phyloP scores from a whole-genome alignment of 1,139 yeast genomes.

The Hemisphaericaspora lyxosophila region DNA sequence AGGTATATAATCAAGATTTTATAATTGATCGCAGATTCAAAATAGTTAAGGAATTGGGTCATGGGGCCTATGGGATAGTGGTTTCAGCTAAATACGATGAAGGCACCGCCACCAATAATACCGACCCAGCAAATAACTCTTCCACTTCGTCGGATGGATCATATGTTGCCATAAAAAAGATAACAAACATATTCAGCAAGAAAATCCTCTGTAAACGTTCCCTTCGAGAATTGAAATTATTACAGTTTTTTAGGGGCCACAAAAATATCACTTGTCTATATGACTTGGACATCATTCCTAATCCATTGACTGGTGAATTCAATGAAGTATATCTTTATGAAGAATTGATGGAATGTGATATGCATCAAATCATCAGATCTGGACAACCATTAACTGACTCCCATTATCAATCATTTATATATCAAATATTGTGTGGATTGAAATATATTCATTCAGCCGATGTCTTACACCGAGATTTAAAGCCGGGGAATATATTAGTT shows the following conservation, averaged over 20 bases:
- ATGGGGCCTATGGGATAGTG: slow-evolving; percentile 96
- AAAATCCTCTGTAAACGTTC: slow-evolving; percentile 88
- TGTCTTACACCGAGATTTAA: slow-evolving; percentile 89
- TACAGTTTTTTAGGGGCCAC: slow-evolving; percentile 90
- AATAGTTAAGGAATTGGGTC: slow-evolving; percentile 87
- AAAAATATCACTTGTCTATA: slow-evolving; percentile 91
- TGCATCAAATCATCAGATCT: slow-evolving; percentile 93
- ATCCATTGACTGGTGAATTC: slow-evolving; percentile 66
- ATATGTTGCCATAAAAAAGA: slow-evolving; percentile 87
- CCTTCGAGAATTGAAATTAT: slow-evolving; percentile 78
- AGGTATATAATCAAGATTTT: slow-evolving; percentile 87
- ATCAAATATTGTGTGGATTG: slow-evolving; percentile 89
- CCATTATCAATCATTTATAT: slow-evolving; percentile 89
- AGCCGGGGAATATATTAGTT: slow-evolving; percentile 89
- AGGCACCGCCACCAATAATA: slow-evolving; percentile 32
- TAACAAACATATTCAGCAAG: slow-evolving; percentile 87
- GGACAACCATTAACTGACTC: slow-evolving; percentile 94
- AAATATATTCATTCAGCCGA: slow-evolving; percentile 91
- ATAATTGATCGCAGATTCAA: slow-evolving; percentile 83
- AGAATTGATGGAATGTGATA: slow-evolving; percentile 96
- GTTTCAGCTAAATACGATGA: slow-evolving; percentile 90
- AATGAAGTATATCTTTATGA: slow-evolving; percentile 92
- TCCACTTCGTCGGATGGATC: slow-evolving; percentile 26
- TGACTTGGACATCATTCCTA: slow-evolving; percentile 87
- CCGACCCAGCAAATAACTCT: slow-evolving; percentile 4